A percentile compares a stretch with the other conserved stretches of the same genome.
Conservation (phyloP, 2,329 filamentous ascomycete genomes). For the Venturiaceae sp. region DNA sequence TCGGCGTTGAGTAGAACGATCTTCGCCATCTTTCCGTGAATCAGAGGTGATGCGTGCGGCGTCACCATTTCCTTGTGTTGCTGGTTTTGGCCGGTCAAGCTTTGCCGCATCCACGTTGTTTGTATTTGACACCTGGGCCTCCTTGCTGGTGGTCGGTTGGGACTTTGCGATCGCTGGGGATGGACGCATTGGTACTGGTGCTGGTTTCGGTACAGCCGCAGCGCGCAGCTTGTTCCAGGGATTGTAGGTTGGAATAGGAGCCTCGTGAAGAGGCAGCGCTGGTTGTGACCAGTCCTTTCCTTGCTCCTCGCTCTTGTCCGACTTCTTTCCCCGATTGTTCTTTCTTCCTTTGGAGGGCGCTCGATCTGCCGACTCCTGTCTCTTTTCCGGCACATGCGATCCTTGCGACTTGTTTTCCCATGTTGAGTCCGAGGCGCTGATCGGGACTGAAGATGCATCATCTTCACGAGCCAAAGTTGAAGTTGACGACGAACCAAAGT, state of each 20-base stretch:
- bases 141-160: neutral
- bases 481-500: slow-evolving; percentile 42
- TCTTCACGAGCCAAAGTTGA: slow-evolving; percentile 48
- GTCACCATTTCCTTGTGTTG: too few species aligned
- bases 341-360: slow-evolving; percentile 24
- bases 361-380: slow-evolving; percentile 18
- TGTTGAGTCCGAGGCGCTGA: slow-evolving; percentile 53
- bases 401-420: slow-evolving; percentile 59
- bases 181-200: slow-evolving; percentile 24
- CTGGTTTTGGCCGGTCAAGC: neutral
- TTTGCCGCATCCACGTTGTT: neutral
- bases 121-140: neutral
- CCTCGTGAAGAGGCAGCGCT: slow-evolving; percentile 32
- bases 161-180: neutral
- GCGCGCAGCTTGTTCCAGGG: slow-evolving; percentile 47
- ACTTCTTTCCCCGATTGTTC: slow-evolving; percentile 30
- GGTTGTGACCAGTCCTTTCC: neutral
- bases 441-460: slow-evolving; percentile 51
- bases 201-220: slow-evolving; percentile 37
- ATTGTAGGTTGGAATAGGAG: slow-evolving; percentile 75
- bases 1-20: neutral
- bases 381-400: slow-evolving; percentile 56
- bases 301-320: slow-evolving; percentile 41
- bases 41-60: neutral
- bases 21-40: neutral